phyloP scores from a whole-genome alignment of 2,329 filamentous ascomycete genomes.

The Talaromyces marneffei region DNA sequence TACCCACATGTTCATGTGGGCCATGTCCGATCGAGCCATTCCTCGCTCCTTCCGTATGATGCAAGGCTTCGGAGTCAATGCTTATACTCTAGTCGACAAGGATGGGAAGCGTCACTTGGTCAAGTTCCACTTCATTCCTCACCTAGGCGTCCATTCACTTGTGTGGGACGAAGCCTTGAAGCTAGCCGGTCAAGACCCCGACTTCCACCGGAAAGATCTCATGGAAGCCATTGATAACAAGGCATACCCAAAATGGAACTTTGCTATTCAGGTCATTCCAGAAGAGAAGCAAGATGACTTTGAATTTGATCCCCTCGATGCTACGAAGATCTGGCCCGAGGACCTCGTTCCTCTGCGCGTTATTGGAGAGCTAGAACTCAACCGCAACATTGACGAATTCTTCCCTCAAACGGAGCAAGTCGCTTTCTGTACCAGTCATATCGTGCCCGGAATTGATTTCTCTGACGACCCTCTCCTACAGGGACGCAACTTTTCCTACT shows the following conservation, averaged over 20 bases:
- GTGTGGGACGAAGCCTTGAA: slow-evolving; percentile 74
- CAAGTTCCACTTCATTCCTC: slow-evolving; percentile 72
- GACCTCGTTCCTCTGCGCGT: slow-evolving; percentile 68
- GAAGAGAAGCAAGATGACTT: slow-evolving; percentile 69
- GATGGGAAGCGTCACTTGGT: slow-evolving; percentile 66
- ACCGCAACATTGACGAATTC: slow-evolving; percentile 73
- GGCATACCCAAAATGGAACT: slow-evolving; percentile 69
- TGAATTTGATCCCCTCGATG: slow-evolving; percentile 78
- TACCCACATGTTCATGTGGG: slow-evolving; percentile 75
- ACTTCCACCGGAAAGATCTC: slow-evolving; percentile 76
- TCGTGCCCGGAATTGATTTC: slow-evolving; percentile 72
- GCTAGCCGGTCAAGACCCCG: slow-evolving; percentile 66
- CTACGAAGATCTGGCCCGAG: slow-evolving; percentile 82
- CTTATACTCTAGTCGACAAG: slow-evolving; percentile 62
- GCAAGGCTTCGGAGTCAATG: slow-evolving; percentile 81
- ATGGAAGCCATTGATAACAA: slow-evolving; percentile 67
- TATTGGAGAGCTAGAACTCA: slow-evolving; percentile 73
- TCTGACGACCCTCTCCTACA: slow-evolving; percentile 70
- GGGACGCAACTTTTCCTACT: slow-evolving; percentile 62
- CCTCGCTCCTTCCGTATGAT: slow-evolving; percentile 76
- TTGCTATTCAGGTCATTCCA: slow-evolving; percentile 72
- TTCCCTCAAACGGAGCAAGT: slow-evolving; percentile 78
- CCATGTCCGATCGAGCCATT: slow-evolving; percentile 68
- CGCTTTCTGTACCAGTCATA: slow-evolving; percentile 73
- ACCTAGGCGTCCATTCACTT: slow-evolving; percentile 68